Evolutionary conservation across 805 yeast species (phyloP).

Genomic region (Brettanomyces custersianus): DNA sequence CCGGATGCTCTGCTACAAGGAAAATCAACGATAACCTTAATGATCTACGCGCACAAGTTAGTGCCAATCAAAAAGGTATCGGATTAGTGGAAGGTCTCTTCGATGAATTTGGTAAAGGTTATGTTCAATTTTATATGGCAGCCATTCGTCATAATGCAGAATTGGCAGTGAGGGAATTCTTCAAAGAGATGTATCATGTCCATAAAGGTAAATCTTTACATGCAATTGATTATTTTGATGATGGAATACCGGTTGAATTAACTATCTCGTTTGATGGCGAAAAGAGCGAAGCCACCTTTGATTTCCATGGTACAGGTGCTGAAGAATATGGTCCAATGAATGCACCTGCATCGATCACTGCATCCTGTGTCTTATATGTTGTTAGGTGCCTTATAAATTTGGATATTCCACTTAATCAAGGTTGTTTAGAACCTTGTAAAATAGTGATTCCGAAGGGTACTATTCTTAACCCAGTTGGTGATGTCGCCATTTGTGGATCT

Average conservation of each 20-base stretch:
- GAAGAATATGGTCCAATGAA: conserved; percentile 44
- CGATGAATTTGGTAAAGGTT: conserved; percentile 33
- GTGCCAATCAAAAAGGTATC: conserved; percentile 47
- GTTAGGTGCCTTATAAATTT: conserved; percentile 37
- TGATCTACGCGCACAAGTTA: conserved; percentile 39
- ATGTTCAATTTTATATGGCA: conserved; percentile 38
- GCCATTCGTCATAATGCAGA: conserved; percentile 39
- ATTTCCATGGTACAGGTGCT: conserved; percentile 42
- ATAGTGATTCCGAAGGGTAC: conserved; percentile 23
- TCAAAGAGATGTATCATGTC: conserved; percentile 30
- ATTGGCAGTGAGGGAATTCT: conserved; percentile 31
- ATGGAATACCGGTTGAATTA: conserved; percentile 41
- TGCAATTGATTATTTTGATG: conserved; percentile 45
- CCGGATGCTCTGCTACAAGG: conserved; percentile 50
- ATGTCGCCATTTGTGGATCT: conserved; percentile 44
- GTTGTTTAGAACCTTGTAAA: conserved; percentile 20
- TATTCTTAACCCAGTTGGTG: conserved; percentile 32
- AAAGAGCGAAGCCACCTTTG: conserved; percentile 38
- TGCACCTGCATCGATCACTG: conserved; percentile 47
- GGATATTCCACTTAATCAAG: conserved; percentile 40
- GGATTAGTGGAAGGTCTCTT: conserved; percentile 33
- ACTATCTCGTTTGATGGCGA: conserved; percentile 29
- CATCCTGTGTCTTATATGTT: conserved; percentile 46
- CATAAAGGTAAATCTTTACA: conserved; percentile 27
- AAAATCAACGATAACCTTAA: conserved; percentile 45